phyloP scores from a whole-genome alignment of 805 yeast species.

The Lipomyces chichibuensis region DNA sequence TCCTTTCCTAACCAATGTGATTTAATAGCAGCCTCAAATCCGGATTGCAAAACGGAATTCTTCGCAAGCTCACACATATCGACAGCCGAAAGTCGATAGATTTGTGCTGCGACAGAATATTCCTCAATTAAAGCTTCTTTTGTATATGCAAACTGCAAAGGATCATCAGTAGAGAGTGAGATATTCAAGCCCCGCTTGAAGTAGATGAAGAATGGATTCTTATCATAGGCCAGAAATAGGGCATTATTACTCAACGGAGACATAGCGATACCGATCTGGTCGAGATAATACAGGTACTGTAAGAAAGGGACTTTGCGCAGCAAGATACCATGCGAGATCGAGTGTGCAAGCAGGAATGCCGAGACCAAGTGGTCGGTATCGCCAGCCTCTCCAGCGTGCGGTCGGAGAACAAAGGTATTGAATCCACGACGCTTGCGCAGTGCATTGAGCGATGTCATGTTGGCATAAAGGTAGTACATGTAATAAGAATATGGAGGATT shows the following conservation, averaged over 20 bases:
- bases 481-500: constrained; percentile 99
- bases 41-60: constrained; percentile 90
- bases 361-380: constrained; percentile 95
- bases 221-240: constrained; percentile 89
- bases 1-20: constrained; percentile 88
- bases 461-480: constrained; percentile 84
- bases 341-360: constrained; percentile 85
- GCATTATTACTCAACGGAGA: constrained; percentile 98
- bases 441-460: constrained; percentile 80
- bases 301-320: constrained; percentile 92
- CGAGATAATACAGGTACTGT: constrained; percentile 89
- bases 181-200: constrained; percentile 94
- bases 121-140: constrained; percentile 97
- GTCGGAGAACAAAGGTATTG: constrained; percentile 91
- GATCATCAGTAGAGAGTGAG: constrained; percentile 95
- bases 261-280: constrained; percentile 97
- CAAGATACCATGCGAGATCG: constrained; percentile 93
- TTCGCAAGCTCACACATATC: constrained; percentile 97
- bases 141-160: constrained; percentile 94
- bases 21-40: constrained; percentile 86
- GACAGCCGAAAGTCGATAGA: constrained; percentile 88
- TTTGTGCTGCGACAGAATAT: constrained; percentile 97
- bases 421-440: constrained; percentile 76
- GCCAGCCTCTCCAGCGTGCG: constrained; percentile 99
- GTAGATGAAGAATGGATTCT: constrained; percentile 90